Evolutionary conservation across 345 rosid genomes (phyloP).

Genomic region (Turritis glabra): DNA sequence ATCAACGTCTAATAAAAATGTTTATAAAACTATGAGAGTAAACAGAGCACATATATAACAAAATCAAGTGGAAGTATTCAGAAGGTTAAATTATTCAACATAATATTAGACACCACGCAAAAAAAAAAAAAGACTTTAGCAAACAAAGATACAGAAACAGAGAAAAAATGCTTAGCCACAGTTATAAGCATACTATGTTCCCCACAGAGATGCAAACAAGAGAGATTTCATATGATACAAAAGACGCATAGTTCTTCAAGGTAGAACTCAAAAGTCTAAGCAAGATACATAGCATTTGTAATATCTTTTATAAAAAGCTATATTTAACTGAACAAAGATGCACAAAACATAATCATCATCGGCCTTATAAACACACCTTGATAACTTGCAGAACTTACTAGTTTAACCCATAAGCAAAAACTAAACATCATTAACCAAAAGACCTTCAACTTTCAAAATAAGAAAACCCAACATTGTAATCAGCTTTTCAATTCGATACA

Average conservation of each 20-base stretch:
- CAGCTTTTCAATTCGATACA: background rate
- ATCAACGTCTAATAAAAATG: too few species aligned
- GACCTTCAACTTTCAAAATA: background rate
- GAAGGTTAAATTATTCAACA: too few species aligned
- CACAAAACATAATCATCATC: background rate
- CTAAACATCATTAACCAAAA: background rate
- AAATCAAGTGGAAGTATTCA: constrained; percentile 4
- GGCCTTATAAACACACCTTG: background rate
- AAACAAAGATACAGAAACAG: background rate
- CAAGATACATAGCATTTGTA: background rate
- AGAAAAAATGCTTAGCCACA: background rate
- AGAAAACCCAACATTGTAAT: constrained; percentile 5
- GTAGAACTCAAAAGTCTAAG: background rate
- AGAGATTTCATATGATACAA: background rate
- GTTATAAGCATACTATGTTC: background rate
- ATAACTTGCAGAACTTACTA: too few species aligned
- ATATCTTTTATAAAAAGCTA: background rate
- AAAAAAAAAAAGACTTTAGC: background rate
- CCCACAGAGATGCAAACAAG: background rate
- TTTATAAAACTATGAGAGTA: too few species aligned
- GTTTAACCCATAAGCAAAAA: background rate
- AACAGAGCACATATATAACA: background rate
- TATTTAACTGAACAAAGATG: background rate
- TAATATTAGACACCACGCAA: too few species aligned
- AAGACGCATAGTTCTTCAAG: background rate